Base-by-base conservation (phyloP, 2,329 filamentous ascomycete genomes). In the Verticillium nonalfalfae region DNA sequence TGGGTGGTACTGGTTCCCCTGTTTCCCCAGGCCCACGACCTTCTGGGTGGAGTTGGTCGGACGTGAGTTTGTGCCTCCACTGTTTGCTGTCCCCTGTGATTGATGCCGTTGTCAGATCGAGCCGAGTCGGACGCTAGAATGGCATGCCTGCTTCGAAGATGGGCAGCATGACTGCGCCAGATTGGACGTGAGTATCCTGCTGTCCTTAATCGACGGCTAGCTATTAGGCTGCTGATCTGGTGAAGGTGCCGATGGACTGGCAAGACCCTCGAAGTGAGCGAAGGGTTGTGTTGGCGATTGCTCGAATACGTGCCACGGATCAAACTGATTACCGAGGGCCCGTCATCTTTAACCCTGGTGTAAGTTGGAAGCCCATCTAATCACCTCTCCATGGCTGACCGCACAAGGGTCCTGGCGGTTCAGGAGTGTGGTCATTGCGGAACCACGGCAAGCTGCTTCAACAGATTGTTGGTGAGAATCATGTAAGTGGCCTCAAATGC, bases 401-500 rank as follows among this genome's bases (percentile, higher is more conserved):
- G 57, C 14, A 2, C 1, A n/a, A 77, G 75, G 79, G 81, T 0
- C 81, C 81, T 9, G 81, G 81, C 7, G 81, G 80, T 1, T 81
- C 79, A 2, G 81, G 79, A 3, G 66, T 79, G 0, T 67, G 68
- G 39, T 72, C 72, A 14, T 57, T 79, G 13, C 70, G 65, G 58
- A 65, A 71, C 13, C 67, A 66, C 21, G 76, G 71, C 2, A 65
- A 66, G 14, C 60, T 68, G 18, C 62, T 78, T 3, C 81, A 83
- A 64, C 73, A 73, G 3, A 75, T 83, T 31, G 75, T 81, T 0
- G 81, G 81, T 10, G 70, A 71, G 9, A 80, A 81, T 63, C 73
- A 81, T 68, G 78, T 78, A 59, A 68, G 73, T 69, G 9, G 18
- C 54, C 21, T 54, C 26, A 10, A 15, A 31, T 4, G 4, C 18